Percentiles rank a stretch among this genome's conserved stretches.
Evolutionary conservation across 768 basidiomycete species (phyloP).

Genomic region (Xerocomellus intermedius): DNA sequence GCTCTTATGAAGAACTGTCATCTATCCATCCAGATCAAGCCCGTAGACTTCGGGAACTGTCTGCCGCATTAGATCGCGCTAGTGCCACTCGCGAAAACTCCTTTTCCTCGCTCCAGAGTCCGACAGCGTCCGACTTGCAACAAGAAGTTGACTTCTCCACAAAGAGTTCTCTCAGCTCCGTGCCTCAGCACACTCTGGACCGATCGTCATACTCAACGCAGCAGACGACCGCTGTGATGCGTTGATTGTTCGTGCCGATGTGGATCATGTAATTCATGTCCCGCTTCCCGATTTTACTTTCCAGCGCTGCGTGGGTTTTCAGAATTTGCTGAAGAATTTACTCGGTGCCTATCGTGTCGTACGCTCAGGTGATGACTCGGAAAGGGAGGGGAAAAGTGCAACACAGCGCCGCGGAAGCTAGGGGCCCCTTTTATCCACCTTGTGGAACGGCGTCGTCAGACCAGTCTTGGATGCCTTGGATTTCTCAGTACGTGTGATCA

Average conservation of each 20-base stretch:
- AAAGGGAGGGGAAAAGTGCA: neutral
- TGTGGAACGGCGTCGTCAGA: neutral
- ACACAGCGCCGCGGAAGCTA: neutral
- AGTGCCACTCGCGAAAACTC: neutral
- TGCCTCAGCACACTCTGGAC: neutral
- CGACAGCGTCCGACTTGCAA: neutral
- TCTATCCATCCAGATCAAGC: neutral
- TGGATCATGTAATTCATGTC: neutral
- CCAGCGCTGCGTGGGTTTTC: neutral
- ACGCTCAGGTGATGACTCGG: too few relatives aligned
- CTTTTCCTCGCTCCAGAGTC: neutral
- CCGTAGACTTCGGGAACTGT: neutral
- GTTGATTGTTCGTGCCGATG: neutral
- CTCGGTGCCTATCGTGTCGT: neutral
- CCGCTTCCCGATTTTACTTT: neutral
- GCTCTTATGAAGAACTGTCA: conserved; percentile 2
- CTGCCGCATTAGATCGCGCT: neutral
- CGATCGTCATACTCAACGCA: neutral
- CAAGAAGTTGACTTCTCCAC: neutral
- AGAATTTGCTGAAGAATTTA: neutral
- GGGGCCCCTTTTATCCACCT: neutral
- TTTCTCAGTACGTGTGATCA: neutral
- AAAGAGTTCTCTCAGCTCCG: neutral
- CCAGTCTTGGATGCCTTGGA: conserved; percentile 1
- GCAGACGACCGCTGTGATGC: neutral